These are phyloP conservation scores for Lactifluus pinguis DNA, from an alignment of 768 basidiomycete genomes.

Conservation along the genomic window DNA sequence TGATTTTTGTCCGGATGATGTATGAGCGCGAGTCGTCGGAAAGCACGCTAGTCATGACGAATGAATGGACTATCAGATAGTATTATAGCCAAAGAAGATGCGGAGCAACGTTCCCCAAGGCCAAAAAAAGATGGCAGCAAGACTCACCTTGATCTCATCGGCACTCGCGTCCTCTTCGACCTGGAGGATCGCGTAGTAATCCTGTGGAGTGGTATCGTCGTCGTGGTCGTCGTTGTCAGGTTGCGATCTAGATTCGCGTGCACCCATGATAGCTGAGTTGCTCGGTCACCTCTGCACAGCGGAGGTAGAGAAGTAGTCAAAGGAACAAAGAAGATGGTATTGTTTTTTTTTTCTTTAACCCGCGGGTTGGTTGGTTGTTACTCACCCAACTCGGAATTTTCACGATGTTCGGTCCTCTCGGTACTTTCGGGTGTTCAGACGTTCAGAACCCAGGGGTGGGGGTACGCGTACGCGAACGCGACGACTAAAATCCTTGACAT, in stretches of 20 bases:
- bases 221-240: constrained; percentile 18
- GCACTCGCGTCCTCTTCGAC: constrained; percentile 73
- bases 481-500: too few relatives aligned
- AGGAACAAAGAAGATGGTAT: neutral
- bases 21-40: constrained; percentile 73
- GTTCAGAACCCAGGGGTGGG: too few relatives aligned
- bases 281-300: neutral
- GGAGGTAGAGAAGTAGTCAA: neutral
- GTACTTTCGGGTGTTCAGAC: too few relatives aligned
- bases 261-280: constrained; percentile 44
- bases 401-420: too few relatives aligned
- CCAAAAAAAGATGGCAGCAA: too few relatives aligned
- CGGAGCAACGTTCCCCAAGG: neutral
- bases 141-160: constrained; percentile 80
- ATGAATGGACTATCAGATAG: constrained; percentile 4
- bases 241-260: constrained; percentile 49
- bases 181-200: constrained; percentile 79
- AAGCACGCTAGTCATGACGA: constrained; percentile 51
- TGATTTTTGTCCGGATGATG: constrained; percentile 88
- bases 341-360: neutral
- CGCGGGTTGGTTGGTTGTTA: too few relatives aligned
- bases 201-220: constrained; percentile 28
- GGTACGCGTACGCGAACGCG: too few relatives aligned
- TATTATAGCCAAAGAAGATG: neutral
- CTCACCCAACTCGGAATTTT: neutral